Percentiles rank a stretch among this genome's conserved stretches.
These are phyloP conservation scores for Loxodes magnus DNA, from an alignment of 73 alveolate species.

Conservation along the genomic window DNA sequence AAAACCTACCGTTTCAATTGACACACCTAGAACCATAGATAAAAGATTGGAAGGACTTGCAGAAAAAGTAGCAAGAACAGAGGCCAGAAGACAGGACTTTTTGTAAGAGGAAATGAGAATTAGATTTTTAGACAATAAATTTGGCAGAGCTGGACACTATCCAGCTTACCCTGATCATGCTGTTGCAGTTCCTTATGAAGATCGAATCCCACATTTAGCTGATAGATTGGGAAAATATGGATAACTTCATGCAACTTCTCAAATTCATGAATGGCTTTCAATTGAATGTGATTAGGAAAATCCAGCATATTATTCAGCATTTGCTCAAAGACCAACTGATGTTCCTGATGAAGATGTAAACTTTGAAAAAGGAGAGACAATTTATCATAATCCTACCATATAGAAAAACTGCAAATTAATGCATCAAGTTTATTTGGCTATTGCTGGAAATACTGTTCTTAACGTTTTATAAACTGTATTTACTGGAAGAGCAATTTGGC, in stretches of 20 bases:
- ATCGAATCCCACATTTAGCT: slow-evolving; percentile 9
- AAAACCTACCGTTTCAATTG: no score
- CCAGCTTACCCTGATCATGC: slow-evolving; percentile 16
- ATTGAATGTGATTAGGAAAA: background rate
- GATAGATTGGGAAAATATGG: slow-evolving; percentile 8
- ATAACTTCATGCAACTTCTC: background rate
- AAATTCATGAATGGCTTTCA: background rate
- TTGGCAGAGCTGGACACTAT: slow-evolving; percentile 11
- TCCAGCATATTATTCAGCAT: background rate
- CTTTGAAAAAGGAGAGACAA: slow-evolving; percentile 12
- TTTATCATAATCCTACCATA: slow-evolving; percentile 6
- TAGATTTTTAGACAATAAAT: background rate
- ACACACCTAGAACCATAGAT: no score
- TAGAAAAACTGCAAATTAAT: background rate
- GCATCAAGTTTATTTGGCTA: background rate
- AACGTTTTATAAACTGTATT: background rate
- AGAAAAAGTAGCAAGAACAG: slow-evolving; percentile 4
- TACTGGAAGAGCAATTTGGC: background rate
- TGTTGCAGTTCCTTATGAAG: slow-evolving; percentile 6
- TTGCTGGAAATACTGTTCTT: background rate
- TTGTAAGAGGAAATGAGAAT: slow-evolving; percentile 7
- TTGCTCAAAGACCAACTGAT: background rate
- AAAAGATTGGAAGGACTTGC: slow-evolving; percentile 9
- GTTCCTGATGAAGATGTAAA: slow-evolving; percentile 11
- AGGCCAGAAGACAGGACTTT: slow-evolving; percentile 7